Conservation (phyloP, 352 stramenopile genomes). For the Pythium monospermum region DNA sequence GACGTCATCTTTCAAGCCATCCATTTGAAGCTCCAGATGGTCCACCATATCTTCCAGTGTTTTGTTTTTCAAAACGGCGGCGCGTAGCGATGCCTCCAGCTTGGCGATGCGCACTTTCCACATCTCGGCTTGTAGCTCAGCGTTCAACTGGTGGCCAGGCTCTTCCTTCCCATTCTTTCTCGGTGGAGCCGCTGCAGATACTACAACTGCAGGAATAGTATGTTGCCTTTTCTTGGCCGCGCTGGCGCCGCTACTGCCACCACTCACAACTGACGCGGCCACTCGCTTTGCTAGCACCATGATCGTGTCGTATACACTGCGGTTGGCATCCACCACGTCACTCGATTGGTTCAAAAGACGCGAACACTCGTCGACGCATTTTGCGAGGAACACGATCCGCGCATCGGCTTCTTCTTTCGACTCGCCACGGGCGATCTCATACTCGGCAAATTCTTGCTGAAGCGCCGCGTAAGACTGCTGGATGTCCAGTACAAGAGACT, state of each 20-base stretch:
- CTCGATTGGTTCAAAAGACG: conserved; percentile 22
- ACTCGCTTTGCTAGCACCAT: conserved; percentile 26
- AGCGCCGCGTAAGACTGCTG: conserved; percentile 12
- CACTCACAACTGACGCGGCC: not conserved
- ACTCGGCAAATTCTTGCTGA: conserved; percentile 32
- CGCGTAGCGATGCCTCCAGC: conserved; percentile 34
- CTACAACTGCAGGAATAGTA: not conserved
- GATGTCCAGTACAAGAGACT: conserved; percentile 1
- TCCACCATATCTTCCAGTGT: conserved; percentile 42
- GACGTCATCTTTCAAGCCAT: conserved; percentile 30
- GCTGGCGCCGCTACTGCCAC: not conserved
- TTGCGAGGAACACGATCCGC: conserved; percentile 37
- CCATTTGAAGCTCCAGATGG: conserved; percentile 36
- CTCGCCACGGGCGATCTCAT: conserved; percentile 18
- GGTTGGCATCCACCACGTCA: conserved; percentile 19
- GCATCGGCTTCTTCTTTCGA: conserved; percentile 29
- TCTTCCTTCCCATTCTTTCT: not conserved
- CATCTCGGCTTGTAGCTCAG: conserved; percentile 14
- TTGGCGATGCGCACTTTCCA: conserved; percentile 30
- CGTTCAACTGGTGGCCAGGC: conserved; percentile 2
- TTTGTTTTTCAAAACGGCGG: conserved; percentile 32
- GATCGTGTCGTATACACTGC: conserved; percentile 36
- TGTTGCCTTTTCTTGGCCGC: not conserved
- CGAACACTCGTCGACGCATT: conserved; percentile 38
- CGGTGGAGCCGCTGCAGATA: not conserved